phyloP scores from a whole-genome alignment of 768 basidiomycete genomes.

The Lentinula aciculospora region DNA sequence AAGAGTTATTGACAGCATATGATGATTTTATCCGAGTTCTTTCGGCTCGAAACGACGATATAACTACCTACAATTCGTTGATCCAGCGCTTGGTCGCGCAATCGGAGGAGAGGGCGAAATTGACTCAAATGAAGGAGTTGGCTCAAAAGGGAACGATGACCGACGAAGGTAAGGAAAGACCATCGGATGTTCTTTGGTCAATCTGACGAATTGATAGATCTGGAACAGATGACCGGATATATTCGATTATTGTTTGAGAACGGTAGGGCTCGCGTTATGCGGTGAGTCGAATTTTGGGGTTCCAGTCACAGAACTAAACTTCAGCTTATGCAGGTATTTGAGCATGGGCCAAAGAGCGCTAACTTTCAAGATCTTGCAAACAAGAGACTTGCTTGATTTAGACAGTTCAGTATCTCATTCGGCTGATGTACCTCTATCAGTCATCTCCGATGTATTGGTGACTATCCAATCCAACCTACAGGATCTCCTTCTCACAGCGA shows the following conservation, averaged over 20 bases:
- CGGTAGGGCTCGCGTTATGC: neutral
- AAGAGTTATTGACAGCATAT: neutral
- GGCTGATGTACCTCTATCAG: neutral
- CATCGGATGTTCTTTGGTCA: neutral
- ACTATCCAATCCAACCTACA: constrained; percentile 1
- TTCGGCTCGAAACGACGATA: neutral
- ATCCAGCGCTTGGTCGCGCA: neutral
- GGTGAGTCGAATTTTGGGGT: neutral
- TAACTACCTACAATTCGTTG: neutral
- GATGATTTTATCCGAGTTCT: neutral
- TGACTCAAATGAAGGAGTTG: neutral
- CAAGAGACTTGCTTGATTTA: neutral
- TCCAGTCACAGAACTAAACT: too few relatives aligned
- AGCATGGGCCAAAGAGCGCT: neutral
- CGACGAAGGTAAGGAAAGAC: neutral
- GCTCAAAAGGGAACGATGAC: neutral
- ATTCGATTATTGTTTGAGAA: neutral
- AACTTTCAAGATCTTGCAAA: neutral
- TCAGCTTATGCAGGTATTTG: neutral
- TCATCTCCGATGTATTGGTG: neutral
- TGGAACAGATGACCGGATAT: neutral
- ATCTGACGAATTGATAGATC: neutral
- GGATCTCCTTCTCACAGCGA: neutral
- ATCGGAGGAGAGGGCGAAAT: neutral
- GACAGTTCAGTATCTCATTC: neutral